phyloP scores from a whole-genome alignment of 345 rosid species.

The Pugionium cornutum region DNA sequence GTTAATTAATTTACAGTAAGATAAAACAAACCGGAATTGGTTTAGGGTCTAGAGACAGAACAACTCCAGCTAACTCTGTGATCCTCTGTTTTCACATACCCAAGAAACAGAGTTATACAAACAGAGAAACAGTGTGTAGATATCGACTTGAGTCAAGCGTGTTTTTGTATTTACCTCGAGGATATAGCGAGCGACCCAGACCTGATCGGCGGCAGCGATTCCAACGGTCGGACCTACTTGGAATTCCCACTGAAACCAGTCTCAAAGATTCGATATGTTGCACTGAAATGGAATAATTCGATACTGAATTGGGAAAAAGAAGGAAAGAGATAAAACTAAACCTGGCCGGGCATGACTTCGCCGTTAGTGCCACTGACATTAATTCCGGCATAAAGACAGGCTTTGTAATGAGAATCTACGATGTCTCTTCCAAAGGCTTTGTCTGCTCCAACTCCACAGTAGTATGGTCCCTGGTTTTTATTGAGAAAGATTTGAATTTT shows the following conservation, averaged over 20 bases:
- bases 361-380: constrained; percentile 78
- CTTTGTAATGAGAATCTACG: constrained; percentile 78
- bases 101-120: constrained; percentile 22
- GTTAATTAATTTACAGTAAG: neutral
- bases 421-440: constrained; percentile 81
- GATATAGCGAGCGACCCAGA: constrained; percentile 80
- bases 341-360: constrained; percentile 92
- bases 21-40: constrained; percentile 58
- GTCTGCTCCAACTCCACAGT: constrained; percentile 81
- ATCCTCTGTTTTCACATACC: constrained; percentile 55
- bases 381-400: constrained; percentile 79
- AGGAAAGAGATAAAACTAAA: neutral
- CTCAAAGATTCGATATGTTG: neutral
- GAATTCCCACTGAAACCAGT: constrained; percentile 67
- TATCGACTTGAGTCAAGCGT: neutral
- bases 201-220: constrained; percentile 68
- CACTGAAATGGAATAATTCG: neutral
- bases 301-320: neutral
- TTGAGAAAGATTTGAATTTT: neutral
- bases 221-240: constrained; percentile 85
- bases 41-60: constrained; percentile 82
- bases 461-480: constrained; percentile 68
- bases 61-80: constrained; percentile 73
- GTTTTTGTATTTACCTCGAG: constrained; percentile 56
- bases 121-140: neutral